Base-by-base conservation (phyloP, 768 basidiomycete genomes). In the Xerocomellus dryophilus region DNA sequence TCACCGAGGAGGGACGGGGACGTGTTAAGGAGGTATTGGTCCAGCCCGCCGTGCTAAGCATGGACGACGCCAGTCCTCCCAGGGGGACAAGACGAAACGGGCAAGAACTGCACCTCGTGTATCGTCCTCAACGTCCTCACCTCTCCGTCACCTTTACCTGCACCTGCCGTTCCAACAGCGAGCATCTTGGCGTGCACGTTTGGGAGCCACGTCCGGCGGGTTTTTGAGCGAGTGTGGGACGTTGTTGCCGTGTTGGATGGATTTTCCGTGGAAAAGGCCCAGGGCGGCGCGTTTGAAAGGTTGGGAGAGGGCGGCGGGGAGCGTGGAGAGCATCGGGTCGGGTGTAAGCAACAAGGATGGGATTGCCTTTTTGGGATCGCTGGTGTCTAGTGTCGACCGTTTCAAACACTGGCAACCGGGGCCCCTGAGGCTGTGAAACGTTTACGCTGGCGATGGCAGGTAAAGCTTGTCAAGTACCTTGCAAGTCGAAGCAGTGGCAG, bases 221-320 rank as follows among this genome's bases (percentile, higher is more conserved):
- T 93, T 75, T 68, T 87, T 81, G 67, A 86, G 86, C 21, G 92
- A 93, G 70, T 91, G 87, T 0, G 93, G 91, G 44, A 94, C 90
- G 65, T 86, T 93, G 77, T 94, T 93, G 23, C 93, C 93, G 60
- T 83, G 83, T 63, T 84, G 85, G 62, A 85, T 90, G 50, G 75
- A 81, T 67, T 85, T 87, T 14, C 91, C 91, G 50, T 92, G 89
- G 66, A 88, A 93, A 2, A 95, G 83, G 50, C 91, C 92, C 3
- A 82, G 74, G 61, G 92, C 84, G 2, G 88, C 74, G 40, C 90
- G 86, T 67, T 92, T 93, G 74, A 92, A 91, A 8, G 88, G 86
- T 56, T 81, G 78, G 27, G 88, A 80, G 58, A 83, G 65, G 10
- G 65, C 61, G 0, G 65, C 47, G 35, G 68, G 62, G 20, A 71